Percentiles rank a stretch among this genome's conserved stretches.
Evolutionary conservation across 83 land plant genomes (phyloP).

Genomic region (Picea abies): DNA sequence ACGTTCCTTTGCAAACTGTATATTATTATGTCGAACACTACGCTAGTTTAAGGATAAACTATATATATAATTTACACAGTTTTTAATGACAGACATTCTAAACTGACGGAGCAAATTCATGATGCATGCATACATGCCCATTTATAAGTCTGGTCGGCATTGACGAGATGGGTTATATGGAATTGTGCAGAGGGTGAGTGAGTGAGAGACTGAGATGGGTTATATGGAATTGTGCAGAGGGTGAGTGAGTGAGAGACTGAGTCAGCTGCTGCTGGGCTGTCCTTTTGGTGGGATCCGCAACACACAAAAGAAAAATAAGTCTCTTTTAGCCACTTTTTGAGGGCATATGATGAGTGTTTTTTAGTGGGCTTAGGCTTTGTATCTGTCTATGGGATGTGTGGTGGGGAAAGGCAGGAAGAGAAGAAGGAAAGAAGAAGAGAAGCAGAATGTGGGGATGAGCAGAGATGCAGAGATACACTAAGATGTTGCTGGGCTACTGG

Average conservation of each 20-base stretch:
- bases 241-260: slow-evolving; percentile 1
- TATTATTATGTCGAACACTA: too few relatives aligned
- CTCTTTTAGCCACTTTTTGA: slow-evolving; percentile 14
- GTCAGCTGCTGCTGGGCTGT: background rate
- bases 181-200: slow-evolving; percentile 5
- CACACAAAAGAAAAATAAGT: background rate
- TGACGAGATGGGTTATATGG: slow-evolving; percentile 10
- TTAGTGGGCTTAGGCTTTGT: background rate
- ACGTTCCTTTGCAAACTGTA: too few relatives aligned
- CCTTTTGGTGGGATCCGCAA: slow-evolving; percentile 17
- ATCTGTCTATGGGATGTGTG: slow-evolving; percentile 7
- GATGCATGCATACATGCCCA: background rate
- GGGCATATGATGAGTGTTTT: slow-evolving; percentile 12
- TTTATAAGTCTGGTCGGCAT: slow-evolving; percentile 7
- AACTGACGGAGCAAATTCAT: too few relatives aligned
- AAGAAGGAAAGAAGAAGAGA: background rate
- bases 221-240: background rate
- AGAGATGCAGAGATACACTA: background rate
- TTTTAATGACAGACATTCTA: too few relatives aligned
- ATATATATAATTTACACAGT: too few relatives aligned
- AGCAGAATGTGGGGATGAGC: background rate
- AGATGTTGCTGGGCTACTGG: background rate
- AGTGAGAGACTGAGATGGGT: slow-evolving; percentile 3
- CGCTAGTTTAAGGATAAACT: too few relatives aligned
- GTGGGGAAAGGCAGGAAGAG: background rate